phyloP scores from a whole-genome alignment of 306 rosid genomes.

The Acacia confusa region DNA sequence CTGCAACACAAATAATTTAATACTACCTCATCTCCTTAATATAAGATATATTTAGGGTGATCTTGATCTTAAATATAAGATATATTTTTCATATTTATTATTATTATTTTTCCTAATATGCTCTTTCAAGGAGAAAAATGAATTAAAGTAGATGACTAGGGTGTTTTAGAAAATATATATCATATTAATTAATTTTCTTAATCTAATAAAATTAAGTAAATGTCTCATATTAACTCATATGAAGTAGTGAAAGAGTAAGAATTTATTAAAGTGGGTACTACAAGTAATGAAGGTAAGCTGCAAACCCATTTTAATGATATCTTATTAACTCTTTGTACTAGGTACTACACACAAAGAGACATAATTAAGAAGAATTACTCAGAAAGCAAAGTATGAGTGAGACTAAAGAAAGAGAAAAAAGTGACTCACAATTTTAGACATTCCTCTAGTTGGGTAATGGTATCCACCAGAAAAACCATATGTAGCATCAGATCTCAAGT shows the following conservation, averaged over 20 bases:
- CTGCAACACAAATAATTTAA: background rate
- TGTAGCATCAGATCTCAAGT: slow-evolving; percentile 62
- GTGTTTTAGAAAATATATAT: no score
- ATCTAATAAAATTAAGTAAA: no score
- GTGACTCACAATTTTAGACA: slow-evolving; percentile 57
- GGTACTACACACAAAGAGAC: background rate
- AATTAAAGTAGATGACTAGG: no score
- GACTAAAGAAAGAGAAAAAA: background rate
- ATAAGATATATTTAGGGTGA: no score
- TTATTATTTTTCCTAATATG: no score
- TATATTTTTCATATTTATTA: no score
- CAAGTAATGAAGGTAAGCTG: background rate
- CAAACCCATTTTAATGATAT: background rate
- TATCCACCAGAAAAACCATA: slow-evolving; percentile 55
- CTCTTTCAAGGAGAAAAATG: no score
- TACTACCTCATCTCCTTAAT: no score
- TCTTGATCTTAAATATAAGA: no score
- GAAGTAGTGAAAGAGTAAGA: no score
- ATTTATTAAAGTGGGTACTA: background rate
- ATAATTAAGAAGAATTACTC: background rate
- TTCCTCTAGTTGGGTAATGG: slow-evolving; percentile 57
- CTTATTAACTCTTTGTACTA: background rate
- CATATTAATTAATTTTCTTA: no score
- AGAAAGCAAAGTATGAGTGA: background rate
- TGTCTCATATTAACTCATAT: no score